phyloP scores from a whole-genome alignment of 768 basidiomycete genomes.

The Sarcodon sp. region DNA sequence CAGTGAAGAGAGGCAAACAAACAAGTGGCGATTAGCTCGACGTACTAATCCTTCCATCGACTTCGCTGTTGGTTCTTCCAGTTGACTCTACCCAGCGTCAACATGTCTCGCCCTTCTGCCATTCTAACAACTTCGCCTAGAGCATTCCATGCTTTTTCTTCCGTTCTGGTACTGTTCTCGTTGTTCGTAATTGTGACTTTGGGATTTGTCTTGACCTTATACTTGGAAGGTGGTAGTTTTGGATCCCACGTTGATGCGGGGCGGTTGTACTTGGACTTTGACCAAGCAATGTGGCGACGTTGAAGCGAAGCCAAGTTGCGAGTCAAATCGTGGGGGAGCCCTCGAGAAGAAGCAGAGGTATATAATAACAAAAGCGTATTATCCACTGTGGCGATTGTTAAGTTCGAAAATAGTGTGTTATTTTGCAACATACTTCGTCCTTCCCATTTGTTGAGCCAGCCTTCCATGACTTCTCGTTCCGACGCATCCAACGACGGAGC shows the following conservation, averaged over 20 bases:
- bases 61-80: too few relatives aligned
- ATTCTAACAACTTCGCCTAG: constrained; percentile 41
- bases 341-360: constrained; percentile 49
- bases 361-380: constrained; percentile 49
- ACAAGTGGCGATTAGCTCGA: too few relatives aligned
- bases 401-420: background rate
- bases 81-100: constrained; percentile 36
- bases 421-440: constrained; percentile 29
- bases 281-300: constrained; percentile 14
- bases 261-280: constrained; percentile 3
- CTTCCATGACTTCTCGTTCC: constrained; percentile 19
- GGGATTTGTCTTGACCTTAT: constrained; percentile 10
- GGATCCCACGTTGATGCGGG: constrained; percentile 27
- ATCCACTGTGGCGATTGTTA: constrained; percentile 36
- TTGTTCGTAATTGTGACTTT: constrained; percentile 7
- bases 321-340: constrained; percentile 45
- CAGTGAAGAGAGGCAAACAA: too few relatives aligned
- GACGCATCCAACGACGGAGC: constrained; percentile 8
- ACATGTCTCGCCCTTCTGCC: constrained; percentile 40
- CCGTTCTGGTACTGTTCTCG: constrained; percentile 16
- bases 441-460: constrained; percentile 43
- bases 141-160: constrained; percentile 28
- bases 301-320: constrained; percentile 36
- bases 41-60: too few relatives aligned
- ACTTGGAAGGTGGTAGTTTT: constrained; percentile 10